Evolutionary conservation across 805 yeast genomes (phyloP), one percentile per base, ranked within the genome.

Genomic region (Saccharomyces cerevisiae): DNA sequence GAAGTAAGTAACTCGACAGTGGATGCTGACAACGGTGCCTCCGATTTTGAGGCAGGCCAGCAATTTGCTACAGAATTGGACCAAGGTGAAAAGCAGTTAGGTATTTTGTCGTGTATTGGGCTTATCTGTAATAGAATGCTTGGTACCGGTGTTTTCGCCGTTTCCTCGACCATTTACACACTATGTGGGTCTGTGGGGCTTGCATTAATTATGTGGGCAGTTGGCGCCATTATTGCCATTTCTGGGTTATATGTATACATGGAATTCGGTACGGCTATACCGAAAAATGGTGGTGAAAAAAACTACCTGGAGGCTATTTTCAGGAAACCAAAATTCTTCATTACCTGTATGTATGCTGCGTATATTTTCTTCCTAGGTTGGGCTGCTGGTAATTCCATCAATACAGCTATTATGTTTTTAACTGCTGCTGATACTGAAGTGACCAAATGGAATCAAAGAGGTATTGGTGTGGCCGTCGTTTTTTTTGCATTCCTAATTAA

Each of bases 201-300:
- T 30, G 71, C 89, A 2, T 71, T 87, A 55, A 74, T 87, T 59
- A 75, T 87, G 68, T 87, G 94, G 92, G 79, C 79, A 28, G 82
- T 82, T 14, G 95, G 95, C 49, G 78, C 88, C 6, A 58, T 84
- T 36, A 87, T 87, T 59, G 86, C 92, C 3, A 70, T 79, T 9
- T 69, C 82, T 32, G 86, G 86, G 36, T 68, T 85, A 61, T 77
- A 81, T 63, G 89, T 84, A 2, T 87, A 87, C 68, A 81, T 87
- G 82, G 94, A 87, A 65, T 84, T 85, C 67, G 95, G 95, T 14
- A 79, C 86, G 4, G 84, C 84, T 47, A 81, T 86, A 54, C 88
- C 89, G 49, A 80, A 85, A 71, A 87, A 87, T 63, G 96, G 96
- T 60, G 96, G 94, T 60, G 96, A 88, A 65, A 87, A 86, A 70